Percentiles rank a stretch among this genome's conserved stretches.
Evolutionary conservation across 2,329 filamentous ascomycete genomes (phyloP).

Genomic region (Fusarium oligoseptatum): DNA sequence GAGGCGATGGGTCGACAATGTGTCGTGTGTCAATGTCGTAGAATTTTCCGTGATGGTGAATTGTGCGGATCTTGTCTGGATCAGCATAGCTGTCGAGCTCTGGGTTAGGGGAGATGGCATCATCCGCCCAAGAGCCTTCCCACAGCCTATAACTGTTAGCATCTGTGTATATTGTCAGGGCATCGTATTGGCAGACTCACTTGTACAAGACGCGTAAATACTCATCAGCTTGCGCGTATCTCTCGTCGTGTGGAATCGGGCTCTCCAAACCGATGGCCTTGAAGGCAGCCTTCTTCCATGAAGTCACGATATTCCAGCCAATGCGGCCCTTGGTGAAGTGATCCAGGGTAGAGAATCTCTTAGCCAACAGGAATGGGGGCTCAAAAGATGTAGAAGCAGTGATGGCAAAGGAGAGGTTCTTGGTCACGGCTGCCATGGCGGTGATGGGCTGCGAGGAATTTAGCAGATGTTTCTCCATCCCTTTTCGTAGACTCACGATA

Average conservation of each 20-base stretch:
- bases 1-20: slow-evolving; percentile 67
- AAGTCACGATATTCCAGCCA: slow-evolving; percentile 76
- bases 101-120: slow-evolving; percentile 67
- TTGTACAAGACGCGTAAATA: slow-evolving; percentile 74
- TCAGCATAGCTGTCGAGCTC: slow-evolving; percentile 69
- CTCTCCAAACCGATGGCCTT: slow-evolving; percentile 71
- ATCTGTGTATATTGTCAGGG: accelerated
- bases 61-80: slow-evolving; percentile 69
- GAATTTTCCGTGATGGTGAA: slow-evolving; percentile 72
- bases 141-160: slow-evolving; percentile 55
- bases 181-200: slow-evolving; percentile 49
- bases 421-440: slow-evolving; percentile 76
- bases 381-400: slow-evolving; percentile 74
- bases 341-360: slow-evolving; percentile 72
- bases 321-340: slow-evolving; percentile 72
- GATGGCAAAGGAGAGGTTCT: slow-evolving; percentile 72
- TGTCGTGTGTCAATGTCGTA: slow-evolving; percentile 60
- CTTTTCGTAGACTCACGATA: slow-evolving; percentile 60
- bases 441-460: slow-evolving; percentile 64
- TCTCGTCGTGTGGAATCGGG: slow-evolving; percentile 71
- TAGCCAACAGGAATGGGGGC: slow-evolving; percentile 71
- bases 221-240: slow-evolving; percentile 72
- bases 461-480: background rate
- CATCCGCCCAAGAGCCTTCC: slow-evolving; percentile 69
- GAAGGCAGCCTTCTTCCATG: slow-evolving; percentile 66